Percentiles rank a stretch among this genome's conserved stretches.
Conservation (phyloP, 2,329 filamentous ascomycete genomes). For the Phoma herbarum region DNA sequence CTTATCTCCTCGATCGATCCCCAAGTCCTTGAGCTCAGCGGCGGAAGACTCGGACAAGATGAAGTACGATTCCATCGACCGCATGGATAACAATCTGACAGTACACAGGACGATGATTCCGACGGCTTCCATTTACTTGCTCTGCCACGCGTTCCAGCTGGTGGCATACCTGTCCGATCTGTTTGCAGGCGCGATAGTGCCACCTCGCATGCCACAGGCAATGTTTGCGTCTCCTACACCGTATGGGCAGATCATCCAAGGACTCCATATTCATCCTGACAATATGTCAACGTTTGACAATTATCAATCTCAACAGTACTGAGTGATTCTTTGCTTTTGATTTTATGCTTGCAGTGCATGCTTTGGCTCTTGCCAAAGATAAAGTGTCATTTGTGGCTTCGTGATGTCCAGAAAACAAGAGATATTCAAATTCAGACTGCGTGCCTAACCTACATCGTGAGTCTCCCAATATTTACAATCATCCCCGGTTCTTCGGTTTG, state of each 20-base stretch:
- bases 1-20: background rate
- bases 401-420: background rate
- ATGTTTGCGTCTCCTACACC: background rate
- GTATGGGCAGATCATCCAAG: background rate
- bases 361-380: background rate
- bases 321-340: background rate
- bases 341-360: background rate
- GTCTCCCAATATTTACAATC: too few relatives aligned
- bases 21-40: background rate
- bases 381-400: background rate
- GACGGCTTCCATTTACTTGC: background rate
- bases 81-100: background rate
- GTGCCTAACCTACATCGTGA: too few relatives aligned
- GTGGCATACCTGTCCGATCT: background rate
- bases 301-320: background rate
- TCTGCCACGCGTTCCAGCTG: conserved; percentile 6
- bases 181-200: background rate
- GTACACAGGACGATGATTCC: background rate
- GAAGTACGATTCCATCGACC: background rate
- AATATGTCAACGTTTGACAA: background rate
- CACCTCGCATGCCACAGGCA: background rate
- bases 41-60: background rate
- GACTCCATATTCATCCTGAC: background rate
- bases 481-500: too few relatives aligned
- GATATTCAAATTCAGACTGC: background rate